Evolutionary conservation across 2,329 filamentous ascomycete genomes (phyloP).

Genomic region (Phyllosticta citribraziliensis): DNA sequence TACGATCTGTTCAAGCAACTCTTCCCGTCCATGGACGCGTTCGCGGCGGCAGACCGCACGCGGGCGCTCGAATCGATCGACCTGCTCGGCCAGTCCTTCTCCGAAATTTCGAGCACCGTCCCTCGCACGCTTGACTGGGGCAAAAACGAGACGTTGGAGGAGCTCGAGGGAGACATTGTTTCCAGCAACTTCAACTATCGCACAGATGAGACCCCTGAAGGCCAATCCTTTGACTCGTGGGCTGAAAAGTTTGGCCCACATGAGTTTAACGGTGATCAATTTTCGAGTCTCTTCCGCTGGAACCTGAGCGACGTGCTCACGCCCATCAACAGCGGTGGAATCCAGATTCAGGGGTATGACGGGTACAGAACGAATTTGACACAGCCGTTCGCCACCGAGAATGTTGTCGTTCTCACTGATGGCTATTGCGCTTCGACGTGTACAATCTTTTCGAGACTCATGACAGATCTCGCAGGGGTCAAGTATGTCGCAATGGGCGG

Average conservation of each 20-base stretch:
- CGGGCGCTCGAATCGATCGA: slow-evolving; percentile 39
- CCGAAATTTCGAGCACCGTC: slow-evolving; percentile 22
- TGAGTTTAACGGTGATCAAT: slow-evolving; percentile 39
- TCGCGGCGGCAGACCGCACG: slow-evolving; percentile 41
- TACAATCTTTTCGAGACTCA: slow-evolving; percentile 46
- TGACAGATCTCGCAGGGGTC: slow-evolving; percentile 43
- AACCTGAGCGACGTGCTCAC: slow-evolving; percentile 33
- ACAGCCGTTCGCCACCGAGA: slow-evolving; percentile 46
- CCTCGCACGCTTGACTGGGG: slow-evolving; percentile 22
- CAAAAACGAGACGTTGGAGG: slow-evolving; percentile 23
- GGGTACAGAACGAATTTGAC: slow-evolving; percentile 26
- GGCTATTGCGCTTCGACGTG: slow-evolving; percentile 53
- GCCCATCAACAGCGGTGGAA: slow-evolving; percentile 21
- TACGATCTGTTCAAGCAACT: slow-evolving; percentile 53
- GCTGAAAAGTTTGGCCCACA: slow-evolving; percentile 34
- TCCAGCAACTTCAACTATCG: slow-evolving; percentile 38
- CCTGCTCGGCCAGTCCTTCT: slow-evolving; percentile 34
- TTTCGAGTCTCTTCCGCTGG: slow-evolving; percentile 49
- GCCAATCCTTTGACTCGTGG: slow-evolving; percentile 39
- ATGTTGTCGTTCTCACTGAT: slow-evolving; percentile 45
- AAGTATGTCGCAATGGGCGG: slow-evolving; percentile 52
- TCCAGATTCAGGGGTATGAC: slow-evolving; percentile 28
- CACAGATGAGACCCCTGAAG: slow-evolving; percentile 32
- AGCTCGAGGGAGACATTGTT: slow-evolving; percentile 21
- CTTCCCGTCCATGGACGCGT: slow-evolving; percentile 41